A percentile compares a stretch with the other conserved stretches of the same genome.
phyloP scores from a whole-genome alignment of 352 stramenopile genomes.

The Pythium sukuiense region DNA sequence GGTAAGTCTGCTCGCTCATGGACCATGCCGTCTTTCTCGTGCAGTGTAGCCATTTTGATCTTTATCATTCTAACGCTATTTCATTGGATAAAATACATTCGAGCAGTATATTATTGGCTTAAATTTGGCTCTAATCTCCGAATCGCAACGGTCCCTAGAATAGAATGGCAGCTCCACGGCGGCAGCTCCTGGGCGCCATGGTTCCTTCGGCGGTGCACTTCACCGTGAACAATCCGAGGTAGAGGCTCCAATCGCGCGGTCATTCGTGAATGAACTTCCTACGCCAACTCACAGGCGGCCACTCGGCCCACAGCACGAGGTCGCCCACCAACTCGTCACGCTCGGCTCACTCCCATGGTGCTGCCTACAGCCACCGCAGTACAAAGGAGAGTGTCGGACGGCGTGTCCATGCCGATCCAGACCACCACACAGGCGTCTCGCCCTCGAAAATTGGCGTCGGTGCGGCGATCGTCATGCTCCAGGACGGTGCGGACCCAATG shows the following conservation, averaged over 20 bases:
- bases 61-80: too few species aligned
- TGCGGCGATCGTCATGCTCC: constrained; percentile 21
- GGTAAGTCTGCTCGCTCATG: too few species aligned
- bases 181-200: neutral
- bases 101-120: neutral
- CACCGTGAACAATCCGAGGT: neutral
- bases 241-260: neutral
- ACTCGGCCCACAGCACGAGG: neutral
- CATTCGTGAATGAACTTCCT: constrained; percentile 23
- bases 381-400: constrained; percentile 21
- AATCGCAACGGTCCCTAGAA: neutral
- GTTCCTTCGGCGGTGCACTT: neutral
- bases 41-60: neutral
- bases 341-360: constrained; percentile 1
- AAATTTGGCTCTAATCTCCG: neutral
- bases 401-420: constrained; percentile 22
- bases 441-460: constrained; percentile 16
- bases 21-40: neutral
- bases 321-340: neutral
- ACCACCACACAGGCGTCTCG: neutral
- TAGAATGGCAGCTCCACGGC: neutral
- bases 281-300: constrained; percentile 13
- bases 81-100: neutral
- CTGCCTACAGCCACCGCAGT: constrained; percentile 26
- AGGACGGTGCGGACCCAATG: constrained; percentile 1